Percentiles rank a stretch among this genome's conserved stretches.
These are phyloP conservation scores for Podospora tetraspora DNA, from an alignment of 495 filamentous ascomycete genomes.

Conservation along the genomic window DNA sequence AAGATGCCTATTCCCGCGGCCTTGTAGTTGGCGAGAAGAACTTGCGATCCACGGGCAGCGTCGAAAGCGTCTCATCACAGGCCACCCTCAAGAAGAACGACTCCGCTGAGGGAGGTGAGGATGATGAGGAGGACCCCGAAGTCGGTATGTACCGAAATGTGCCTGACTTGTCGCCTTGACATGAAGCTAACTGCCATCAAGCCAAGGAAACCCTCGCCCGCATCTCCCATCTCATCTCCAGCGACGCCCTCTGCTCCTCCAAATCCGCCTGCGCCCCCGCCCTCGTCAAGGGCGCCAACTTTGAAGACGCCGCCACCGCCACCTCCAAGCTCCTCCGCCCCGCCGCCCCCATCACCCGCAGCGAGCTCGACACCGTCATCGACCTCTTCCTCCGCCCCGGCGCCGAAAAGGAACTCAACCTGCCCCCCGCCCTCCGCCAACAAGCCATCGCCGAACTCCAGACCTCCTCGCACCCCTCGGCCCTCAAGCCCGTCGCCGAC, in stretches of 20 bases:
- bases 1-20: slow-evolving; percentile 28
- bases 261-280: slow-evolving; percentile 12
- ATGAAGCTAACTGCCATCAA: slow-evolving; percentile 3
- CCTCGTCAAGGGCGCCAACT: slow-evolving; percentile 8
- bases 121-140: slow-evolving; percentile 21
- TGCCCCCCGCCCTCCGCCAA: slow-evolving; percentile 32
- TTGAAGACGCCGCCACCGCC: slow-evolving; percentile 2
- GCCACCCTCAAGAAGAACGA: slow-evolving; percentile 17
- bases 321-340: slow-evolving; percentile 7
- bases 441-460: slow-evolving; percentile 28
- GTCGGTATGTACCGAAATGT: slow-evolving; percentile 13
- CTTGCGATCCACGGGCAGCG: slow-evolving; percentile 22
- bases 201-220: slow-evolving; percentile 30
- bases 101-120: slow-evolving; percentile 1
- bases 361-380: slow-evolving; percentile 35
- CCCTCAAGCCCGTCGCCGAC: slow-evolving; percentile 35
- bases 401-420: slow-evolving; percentile 39
- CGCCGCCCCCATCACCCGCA: slow-evolving; percentile 13
- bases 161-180: background rate
- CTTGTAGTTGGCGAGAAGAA: slow-evolving; percentile 22
- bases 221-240: slow-evolving; percentile 33
- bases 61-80: slow-evolving; percentile 26
- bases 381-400: slow-evolving; percentile 33
- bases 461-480: slow-evolving; percentile 23
- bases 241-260: slow-evolving; percentile 27